Conservation (phyloP, 164 flowering plant species). For the Nymphaea colorata region DNA sequence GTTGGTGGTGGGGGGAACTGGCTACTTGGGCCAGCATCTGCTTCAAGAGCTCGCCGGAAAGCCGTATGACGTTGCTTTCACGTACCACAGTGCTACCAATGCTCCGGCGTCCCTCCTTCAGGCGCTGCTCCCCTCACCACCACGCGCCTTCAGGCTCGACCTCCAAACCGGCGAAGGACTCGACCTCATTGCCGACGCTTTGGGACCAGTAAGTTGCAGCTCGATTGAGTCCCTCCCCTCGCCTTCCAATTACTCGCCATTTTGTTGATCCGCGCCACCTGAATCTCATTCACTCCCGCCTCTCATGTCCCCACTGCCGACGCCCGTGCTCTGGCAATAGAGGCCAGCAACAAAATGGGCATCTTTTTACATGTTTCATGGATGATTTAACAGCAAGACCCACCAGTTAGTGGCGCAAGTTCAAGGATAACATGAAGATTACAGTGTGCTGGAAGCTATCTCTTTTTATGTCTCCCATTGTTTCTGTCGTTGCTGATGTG, state of each 20-base stretch:
- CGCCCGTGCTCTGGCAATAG: neutral
- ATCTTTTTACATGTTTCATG: neutral
- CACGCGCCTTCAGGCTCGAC: conserved; percentile 48
- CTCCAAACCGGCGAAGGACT: conserved; percentile 52
- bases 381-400: neutral
- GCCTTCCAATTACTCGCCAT: neutral
- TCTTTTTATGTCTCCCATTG: neutral
- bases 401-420: no score
- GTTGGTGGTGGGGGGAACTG: conserved; percentile 81
- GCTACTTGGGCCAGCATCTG: conserved; percentile 89
- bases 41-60: conserved; percentile 31
- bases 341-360: neutral
- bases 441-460: no score
- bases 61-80: conserved; percentile 44
- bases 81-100: conserved; percentile 24
- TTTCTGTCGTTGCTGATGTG: neutral
- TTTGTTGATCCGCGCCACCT: no score
- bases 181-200: conserved; percentile 29
- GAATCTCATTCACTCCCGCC: neutral
- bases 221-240: neutral
- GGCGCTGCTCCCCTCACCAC: conserved; percentile 35
- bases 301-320: neutral
- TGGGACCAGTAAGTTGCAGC: conserved; percentile 50
- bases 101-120: conserved; percentile 12
- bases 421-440: no score